Evolutionary conservation across 208 protist species (phyloP).

Genomic region (Wallacemonas sp.): DNA sequence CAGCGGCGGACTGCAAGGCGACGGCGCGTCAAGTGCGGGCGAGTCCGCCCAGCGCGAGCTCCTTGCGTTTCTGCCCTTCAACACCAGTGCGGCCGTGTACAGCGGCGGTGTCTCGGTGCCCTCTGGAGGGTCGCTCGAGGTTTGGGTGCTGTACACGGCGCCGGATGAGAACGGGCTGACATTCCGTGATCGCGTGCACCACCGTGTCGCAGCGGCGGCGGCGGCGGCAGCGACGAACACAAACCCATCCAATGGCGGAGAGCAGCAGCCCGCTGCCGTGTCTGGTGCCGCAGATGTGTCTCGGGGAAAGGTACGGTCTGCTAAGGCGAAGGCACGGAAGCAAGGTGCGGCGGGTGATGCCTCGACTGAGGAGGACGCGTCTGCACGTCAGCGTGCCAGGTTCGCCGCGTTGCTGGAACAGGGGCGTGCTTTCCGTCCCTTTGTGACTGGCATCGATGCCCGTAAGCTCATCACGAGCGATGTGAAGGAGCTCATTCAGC

Average conservation of each 20-base stretch:
- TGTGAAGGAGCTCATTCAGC: constrained; percentile 45
- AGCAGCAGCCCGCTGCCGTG: too few species aligned
- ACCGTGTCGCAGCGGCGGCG: neutral
- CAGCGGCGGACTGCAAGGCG: neutral
- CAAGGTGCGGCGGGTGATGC: constrained; percentile 12
- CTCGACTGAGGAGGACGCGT: constrained; percentile 14
- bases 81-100: constrained; percentile 34
- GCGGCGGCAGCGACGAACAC: neutral
- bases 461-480: constrained; percentile 37
- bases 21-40: neutral
- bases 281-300: neutral
- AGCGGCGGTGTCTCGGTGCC: constrained; percentile 44
- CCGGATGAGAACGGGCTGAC: constrained; percentile 79
- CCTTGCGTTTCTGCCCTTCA: constrained; percentile 58
- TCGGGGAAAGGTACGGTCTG: neutral
- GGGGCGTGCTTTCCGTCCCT: constrained; percentile 54
- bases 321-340: constrained; percentile 23
- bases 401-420: constrained; percentile 22
- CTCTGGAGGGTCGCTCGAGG: constrained; percentile 43
- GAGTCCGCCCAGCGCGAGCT: constrained; percentile 29
- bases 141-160: constrained; percentile 83
- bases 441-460: constrained; percentile 73
- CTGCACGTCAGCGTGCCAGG: constrained; percentile 1
- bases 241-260: too few species aligned
- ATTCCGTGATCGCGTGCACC: constrained; percentile 31